Base-by-base conservation (phyloP, 441 rosid species). In the Erodium moschatum region DNA sequence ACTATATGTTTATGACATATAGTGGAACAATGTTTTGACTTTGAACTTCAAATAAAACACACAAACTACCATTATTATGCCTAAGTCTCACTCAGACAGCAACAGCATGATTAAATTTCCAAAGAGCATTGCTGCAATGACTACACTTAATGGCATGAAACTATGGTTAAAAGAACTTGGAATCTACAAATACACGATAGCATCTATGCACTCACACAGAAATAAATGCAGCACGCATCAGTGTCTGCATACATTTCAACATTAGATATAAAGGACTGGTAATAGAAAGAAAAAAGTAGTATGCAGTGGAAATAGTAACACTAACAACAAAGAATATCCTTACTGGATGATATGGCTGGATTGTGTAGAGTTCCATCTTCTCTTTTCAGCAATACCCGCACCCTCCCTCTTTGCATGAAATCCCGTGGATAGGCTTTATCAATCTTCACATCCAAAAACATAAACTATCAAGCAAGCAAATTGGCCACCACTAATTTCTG, bases 351-450 rank as follows among this genome's bases (percentile, higher is more conserved):
- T 70, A 94, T 80, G 61, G 96, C 90, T 2, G 92, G 94, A 82
- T 94, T 94, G 65, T 65, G 73, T 10, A 87, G 81, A 71, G 86
- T 84, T 54, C 97, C 99, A 76, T 94, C 99, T 77, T 88, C 97
- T 75, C 76, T 85, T 79, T 83, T 94, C 75, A 94, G 84, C 70
- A 75, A 72, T 5, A 89, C 96, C 73, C 97, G 90, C 52, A 89
- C 97, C 80, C 97, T 88, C 70, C 97, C 99, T 72, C 84, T 68
- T 89, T 94, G 99, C 97, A 91, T 86, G 81, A 84, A 94, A 81
- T 94, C 97, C 0, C 97, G 89, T 4, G 97, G 97, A 72, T 91
- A 94, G n/a, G 92, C 97, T 85, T 94, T 94, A 73, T 91, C 94
- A 75, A 87, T 75, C 96, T 94, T 77, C 75, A 69, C 3, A 31